Conservation (phyloP, 2,329 filamentous ascomycete species). For the Botrytis fabae region DNA sequence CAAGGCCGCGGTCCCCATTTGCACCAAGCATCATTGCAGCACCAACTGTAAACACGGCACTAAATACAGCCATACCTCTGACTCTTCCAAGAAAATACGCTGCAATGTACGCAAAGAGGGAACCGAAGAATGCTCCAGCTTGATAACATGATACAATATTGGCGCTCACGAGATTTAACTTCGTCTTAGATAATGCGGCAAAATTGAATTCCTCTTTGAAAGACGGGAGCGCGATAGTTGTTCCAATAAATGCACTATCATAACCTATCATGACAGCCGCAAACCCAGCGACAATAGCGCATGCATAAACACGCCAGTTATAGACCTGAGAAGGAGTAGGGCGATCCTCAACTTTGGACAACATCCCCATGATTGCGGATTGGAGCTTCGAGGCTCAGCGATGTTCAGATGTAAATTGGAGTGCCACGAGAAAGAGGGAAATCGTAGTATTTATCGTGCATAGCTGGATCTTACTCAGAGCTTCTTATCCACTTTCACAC, state of each 20-base stretch:
- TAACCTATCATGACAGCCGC: slow-evolving; percentile 36
- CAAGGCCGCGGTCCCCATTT: slow-evolving; percentile 42
- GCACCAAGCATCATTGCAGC: slow-evolving; percentile 65
- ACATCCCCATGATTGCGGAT: slow-evolving; percentile 28
- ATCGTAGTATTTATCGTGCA: neutral
- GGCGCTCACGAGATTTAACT: slow-evolving; percentile 30
- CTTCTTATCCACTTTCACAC: neutral
- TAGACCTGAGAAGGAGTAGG: slow-evolving; percentile 34
- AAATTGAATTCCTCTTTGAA: slow-evolving; percentile 33
- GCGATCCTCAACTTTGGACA: slow-evolving; percentile 33
- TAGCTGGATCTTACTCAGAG: neutral
- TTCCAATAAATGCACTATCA: slow-evolving; percentile 34
- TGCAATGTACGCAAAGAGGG: neutral
- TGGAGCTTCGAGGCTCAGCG: neutral
- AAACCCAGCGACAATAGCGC: slow-evolving; percentile 30
- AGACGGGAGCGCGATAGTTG: slow-evolving; percentile 33
- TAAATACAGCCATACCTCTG: slow-evolving; percentile 60
- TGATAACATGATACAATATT: slow-evolving; percentile 37
- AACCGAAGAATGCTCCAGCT: slow-evolving; percentile 33
- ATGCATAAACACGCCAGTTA: slow-evolving; percentile 32
- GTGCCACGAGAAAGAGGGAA: neutral
- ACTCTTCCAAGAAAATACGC: slow-evolving; percentile 6
- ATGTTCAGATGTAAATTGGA: neutral
- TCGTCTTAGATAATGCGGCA: slow-evolving; percentile 25
- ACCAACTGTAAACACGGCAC: slow-evolving; percentile 66